Base-by-base conservation (phyloP, 2,329 filamentous ascomycete species). In the Phaeophleospora eucalypticola region DNA sequence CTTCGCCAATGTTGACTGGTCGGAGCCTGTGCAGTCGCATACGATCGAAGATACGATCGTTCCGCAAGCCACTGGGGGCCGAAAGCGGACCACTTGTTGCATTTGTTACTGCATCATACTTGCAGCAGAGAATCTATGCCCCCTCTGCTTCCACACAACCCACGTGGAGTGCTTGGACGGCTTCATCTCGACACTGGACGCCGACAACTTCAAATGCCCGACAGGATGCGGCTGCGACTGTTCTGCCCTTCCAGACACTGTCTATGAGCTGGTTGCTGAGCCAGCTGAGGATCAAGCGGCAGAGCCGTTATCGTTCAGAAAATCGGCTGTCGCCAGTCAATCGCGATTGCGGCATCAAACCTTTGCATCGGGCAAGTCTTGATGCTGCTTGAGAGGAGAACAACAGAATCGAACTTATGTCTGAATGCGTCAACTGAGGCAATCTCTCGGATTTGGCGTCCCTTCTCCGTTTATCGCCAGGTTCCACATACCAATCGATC, bases 191-290 rank as follows among this genome's bases (percentile, higher is more conserved):
- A 43, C 21, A 12, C 27, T 53, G 3, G 50, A 43, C 18, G 42
- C 44, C 10, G 54, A 48, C 9, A 32, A 43, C 8, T 62, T 60
- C 38, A 52, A 56, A 10, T 65, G 61, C 49, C 59, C 61, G 1
- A 52, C 56, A 8, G 63, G 63, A 0, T 66, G 63, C 43, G 63
- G 62, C 1, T 66, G 63, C 46, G 39, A 42, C 18, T 66, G 63
- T 33, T 44, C 51, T 24, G 38, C 42, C 7, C 34, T 53, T 3
- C 15, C 43, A 14, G 48, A 51, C 17, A 15, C 55, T n/a, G 20
- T 39, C 12, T 39, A 46, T 18, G 54, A 55, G 32, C 15, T 46
- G 12, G 36, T 32, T 3, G 38, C 52, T 9, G 47, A 21, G 0
- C 12, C 21, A 32, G 29, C 46, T 14, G 35, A 37, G 20, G 21